Percentiles rank a stretch among this genome's conserved stretches.
Conservation (phyloP, 2,329 filamentous ascomycete species). For the Pseudocercospora vitis region DNA sequence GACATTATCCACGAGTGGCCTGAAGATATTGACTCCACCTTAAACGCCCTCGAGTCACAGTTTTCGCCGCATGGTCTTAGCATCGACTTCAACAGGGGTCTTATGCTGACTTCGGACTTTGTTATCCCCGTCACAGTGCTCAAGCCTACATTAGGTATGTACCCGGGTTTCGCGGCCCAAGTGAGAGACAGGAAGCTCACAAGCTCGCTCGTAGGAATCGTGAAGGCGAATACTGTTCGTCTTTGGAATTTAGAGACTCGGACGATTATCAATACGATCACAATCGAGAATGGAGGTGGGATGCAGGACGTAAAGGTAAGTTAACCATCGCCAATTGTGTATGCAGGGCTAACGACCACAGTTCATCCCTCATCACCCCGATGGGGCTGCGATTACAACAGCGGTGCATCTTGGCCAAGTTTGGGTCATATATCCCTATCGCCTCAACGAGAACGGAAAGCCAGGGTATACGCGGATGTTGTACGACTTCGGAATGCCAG, state of each 20-base stretch:
- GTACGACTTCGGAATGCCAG: constrained; percentile 59
- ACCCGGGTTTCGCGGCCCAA: too few relatives aligned
- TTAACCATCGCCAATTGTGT: too few relatives aligned
- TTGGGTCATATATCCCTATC: constrained; percentile 66
- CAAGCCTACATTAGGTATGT: constrained; percentile 56
- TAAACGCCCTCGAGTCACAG: constrained; percentile 60
- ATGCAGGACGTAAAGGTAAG: constrained; percentile 67
- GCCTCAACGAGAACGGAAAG: constrained; percentile 55
- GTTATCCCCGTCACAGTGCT: constrained; percentile 62
- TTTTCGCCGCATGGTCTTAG: constrained; percentile 62
- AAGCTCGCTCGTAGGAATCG: too few relatives aligned
- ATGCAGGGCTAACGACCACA: too few relatives aligned
- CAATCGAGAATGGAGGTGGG: constrained; percentile 59
- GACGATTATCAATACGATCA: constrained; percentile 61
- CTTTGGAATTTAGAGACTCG: constrained; percentile 58
- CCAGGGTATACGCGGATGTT: constrained; percentile 60
- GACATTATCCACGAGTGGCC: constrained; percentile 65
- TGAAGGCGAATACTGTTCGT: constrained; percentile 60
- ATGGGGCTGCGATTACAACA: constrained; percentile 60
- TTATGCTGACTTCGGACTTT: constrained; percentile 64
- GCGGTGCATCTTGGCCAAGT: constrained; percentile 61
- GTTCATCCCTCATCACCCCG: constrained; percentile 62
- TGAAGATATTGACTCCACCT: constrained; percentile 54
- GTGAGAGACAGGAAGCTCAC: too few relatives aligned
- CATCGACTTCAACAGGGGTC: constrained; percentile 58